Conservation (phyloP, 345 rosid genomes). For the Streptanthus diversifolius region DNA sequence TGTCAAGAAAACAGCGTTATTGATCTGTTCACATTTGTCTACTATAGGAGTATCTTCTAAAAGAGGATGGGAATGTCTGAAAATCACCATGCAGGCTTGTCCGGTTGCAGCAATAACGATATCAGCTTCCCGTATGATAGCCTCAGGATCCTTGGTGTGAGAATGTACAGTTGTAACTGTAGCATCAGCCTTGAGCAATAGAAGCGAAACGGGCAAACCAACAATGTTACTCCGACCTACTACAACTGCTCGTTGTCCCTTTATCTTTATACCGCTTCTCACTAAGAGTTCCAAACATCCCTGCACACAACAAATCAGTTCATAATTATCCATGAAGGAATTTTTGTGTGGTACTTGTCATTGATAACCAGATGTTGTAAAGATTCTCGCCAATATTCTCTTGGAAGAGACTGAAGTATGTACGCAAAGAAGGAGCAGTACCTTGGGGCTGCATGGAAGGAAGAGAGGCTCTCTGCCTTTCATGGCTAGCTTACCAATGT, state of each 20-base stretch:
- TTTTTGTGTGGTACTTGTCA: background rate
- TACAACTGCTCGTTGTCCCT: constrained; percentile 80
- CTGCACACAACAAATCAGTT: constrained; percentile 36
- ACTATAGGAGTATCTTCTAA: background rate
- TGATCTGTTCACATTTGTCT: background rate
- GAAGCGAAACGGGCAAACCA: constrained; percentile 82
- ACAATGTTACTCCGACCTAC: constrained; percentile 95
- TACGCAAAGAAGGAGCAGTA: constrained; percentile 20
- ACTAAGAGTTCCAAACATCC: constrained; percentile 86
- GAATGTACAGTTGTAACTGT: constrained; percentile 82
- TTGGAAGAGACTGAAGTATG: background rate
- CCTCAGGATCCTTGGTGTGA: constrained; percentile 58
- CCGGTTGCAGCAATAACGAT: constrained; percentile 92
- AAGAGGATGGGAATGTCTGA: background rate
- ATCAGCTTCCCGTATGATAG: constrained; percentile 74
- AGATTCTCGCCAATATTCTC: background rate
- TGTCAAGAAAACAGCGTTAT: background rate
- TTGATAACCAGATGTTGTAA: background rate
- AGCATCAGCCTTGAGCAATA: constrained; percentile 92
- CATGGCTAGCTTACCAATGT: constrained; percentile 96
- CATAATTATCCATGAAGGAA: background rate
- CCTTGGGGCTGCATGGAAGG: constrained; percentile 96
- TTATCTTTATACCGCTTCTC: constrained; percentile 62
- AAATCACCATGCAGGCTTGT: constrained; percentile 75
- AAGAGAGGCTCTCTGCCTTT: constrained; percentile 96